These are phyloP conservation scores for Emmonsiellopsis sp. DNA, from an alignment of 2,329 filamentous ascomycete species.

Conservation along the genomic window DNA sequence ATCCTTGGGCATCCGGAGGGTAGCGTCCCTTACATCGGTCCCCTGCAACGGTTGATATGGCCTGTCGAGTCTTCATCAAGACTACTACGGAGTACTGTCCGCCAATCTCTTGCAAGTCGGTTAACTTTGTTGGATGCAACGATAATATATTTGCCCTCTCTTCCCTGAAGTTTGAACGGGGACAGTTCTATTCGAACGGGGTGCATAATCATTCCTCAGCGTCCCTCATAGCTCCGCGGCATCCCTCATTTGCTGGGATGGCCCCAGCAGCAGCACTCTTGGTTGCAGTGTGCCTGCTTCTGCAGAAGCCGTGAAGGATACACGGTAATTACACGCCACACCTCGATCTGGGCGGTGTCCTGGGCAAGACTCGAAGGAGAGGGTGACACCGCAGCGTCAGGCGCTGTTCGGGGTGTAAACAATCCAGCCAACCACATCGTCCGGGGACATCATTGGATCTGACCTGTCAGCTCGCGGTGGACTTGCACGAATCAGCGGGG, in stretches of 20 bases:
- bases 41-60: no score
- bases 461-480: neutral
- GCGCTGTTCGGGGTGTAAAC: neutral
- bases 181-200: no score
- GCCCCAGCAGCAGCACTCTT: neutral
- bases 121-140: no score
- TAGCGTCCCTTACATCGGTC: no score
- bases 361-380: neutral
- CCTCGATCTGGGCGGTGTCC: neutral
- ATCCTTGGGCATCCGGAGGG: no score
- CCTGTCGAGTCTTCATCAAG: no score
- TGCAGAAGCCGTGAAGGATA: neutral
- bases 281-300: constrained; percentile 1
- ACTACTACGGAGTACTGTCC: no score
- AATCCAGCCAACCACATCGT: neutral
- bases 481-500: neutral
- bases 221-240: no score
- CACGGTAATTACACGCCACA: neutral
- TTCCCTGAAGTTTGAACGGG: no score
- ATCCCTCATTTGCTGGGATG: neutral
- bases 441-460: neutral
- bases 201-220: neutral
- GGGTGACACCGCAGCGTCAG: neutral
- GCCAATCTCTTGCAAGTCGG: no score
- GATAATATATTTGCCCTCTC: no score